Percentiles rank a stretch among this genome's conserved stretches.
Evolutionary conservation across 495 filamentous ascomycete genomes (phyloP).

Genomic region (Penicillium ucsense): DNA sequence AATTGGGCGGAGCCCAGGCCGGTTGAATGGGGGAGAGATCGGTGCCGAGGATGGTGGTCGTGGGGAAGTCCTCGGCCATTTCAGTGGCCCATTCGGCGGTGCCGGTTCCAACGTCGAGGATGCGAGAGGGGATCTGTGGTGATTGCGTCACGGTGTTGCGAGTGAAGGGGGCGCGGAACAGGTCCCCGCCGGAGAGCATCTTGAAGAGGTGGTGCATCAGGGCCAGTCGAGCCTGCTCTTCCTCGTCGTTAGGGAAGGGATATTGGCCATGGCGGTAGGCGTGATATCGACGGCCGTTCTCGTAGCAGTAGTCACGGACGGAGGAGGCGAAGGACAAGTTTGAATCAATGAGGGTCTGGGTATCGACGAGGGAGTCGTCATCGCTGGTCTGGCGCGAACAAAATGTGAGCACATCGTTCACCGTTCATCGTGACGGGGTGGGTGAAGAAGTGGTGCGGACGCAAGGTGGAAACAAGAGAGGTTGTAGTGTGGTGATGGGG

Average conservation of each 20-base stretch:
- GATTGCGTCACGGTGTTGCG: not conserved
- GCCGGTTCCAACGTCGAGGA: slow-evolving; percentile 44
- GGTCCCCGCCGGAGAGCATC: slow-evolving; percentile 39
- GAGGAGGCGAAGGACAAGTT: slow-evolving; percentile 40
- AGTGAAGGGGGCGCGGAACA: slow-evolving; percentile 43
- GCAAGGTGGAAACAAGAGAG: not conserved
- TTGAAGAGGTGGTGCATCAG: slow-evolving; percentile 53
- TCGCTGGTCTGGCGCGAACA: slow-evolving; percentile 27
- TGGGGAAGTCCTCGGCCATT: slow-evolving; percentile 48
- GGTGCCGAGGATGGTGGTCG: slow-evolving; percentile 50
- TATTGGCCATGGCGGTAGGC: slow-evolving; percentile 48
- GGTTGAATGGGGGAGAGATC: slow-evolving; percentile 52
- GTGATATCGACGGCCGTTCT: slow-evolving; percentile 56
- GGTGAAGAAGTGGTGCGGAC: not conserved
- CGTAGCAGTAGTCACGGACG: slow-evolving; percentile 39
- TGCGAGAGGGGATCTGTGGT: slow-evolving; percentile 12
- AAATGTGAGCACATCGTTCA: not conserved
- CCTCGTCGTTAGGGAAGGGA: slow-evolving; percentile 49
- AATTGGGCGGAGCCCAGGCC: slow-evolving; percentile 40
- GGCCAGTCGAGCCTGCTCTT: slow-evolving; percentile 58
- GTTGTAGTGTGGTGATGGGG: too few relatives aligned
- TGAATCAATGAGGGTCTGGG: slow-evolving; percentile 25
- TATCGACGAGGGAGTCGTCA: slow-evolving; percentile 31
- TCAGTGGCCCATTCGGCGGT: slow-evolving; percentile 56
- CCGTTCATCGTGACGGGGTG: not conserved